A percentile compares a stretch with the other conserved stretches of the same genome.
These are phyloP conservation scores for Gracilaria caudata DNA, from an alignment of 23 red algal genomes.

Conservation along the genomic window DNA sequence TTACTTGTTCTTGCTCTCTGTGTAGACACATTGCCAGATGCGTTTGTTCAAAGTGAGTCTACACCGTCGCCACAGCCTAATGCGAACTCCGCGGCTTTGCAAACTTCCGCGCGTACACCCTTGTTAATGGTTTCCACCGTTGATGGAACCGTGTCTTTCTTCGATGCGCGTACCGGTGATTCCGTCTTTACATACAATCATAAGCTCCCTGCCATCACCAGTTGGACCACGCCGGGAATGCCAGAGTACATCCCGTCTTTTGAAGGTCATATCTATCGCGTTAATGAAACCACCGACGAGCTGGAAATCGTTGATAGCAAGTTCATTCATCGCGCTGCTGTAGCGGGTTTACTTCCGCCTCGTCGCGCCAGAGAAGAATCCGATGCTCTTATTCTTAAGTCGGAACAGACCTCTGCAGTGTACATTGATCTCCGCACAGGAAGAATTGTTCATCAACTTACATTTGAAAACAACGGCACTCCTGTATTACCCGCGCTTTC, in stretches of 20 bases:
- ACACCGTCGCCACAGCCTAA: background rate
- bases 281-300: conserved; percentile 47
- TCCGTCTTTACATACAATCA: conserved; percentile 30
- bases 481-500: conserved; percentile 39
- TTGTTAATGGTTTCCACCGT: conserved; percentile 59
- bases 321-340: conserved; percentile 27
- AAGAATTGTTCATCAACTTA: conserved; percentile 29
- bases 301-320: conserved; percentile 44
- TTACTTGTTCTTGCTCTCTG: background rate
- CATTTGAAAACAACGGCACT: conserved; percentile 21
- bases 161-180: conserved; percentile 53
- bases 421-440: conserved; percentile 66
- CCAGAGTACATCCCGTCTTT: conserved; percentile 63
- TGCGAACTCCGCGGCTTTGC: conserved; percentile 15
- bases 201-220: conserved; percentile 42
- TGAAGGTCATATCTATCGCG: conserved; percentile 62
- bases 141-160: conserved; percentile 58
- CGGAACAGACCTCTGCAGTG: conserved; percentile 27
- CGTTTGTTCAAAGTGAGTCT: background rate
- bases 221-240: conserved; percentile 64
- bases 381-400: conserved; percentile 46
- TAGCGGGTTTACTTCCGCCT: background rate
- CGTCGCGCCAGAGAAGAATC: conserved; percentile 11
- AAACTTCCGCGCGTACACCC: conserved; percentile 11
- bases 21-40: background rate